Percentiles rank a stretch among this genome's conserved stretches.
These are phyloP conservation scores for Exophiala sp. DNA, from an alignment of 2,329 filamentous ascomycete genomes.

Conservation along the genomic window DNA sequence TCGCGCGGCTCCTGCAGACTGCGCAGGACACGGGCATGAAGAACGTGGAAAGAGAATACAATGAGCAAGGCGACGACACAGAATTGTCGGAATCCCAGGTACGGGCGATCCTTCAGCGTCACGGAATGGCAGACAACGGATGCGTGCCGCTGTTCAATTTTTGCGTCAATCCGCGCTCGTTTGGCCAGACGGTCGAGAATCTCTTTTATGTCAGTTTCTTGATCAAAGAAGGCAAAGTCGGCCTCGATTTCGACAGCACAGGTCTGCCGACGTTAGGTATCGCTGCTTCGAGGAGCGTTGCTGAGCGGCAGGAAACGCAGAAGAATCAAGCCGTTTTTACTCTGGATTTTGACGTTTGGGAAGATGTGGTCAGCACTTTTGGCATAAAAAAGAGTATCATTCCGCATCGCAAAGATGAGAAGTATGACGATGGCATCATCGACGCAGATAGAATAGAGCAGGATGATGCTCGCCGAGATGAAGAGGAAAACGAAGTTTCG, in stretches of 20 bases:
- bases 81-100: conserved; percentile 37
- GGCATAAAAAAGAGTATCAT: conserved; percentile 76
- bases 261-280: conserved; percentile 65
- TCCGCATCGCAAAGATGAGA: conserved; percentile 64
- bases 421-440: conserved; percentile 41
- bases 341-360: conserved; percentile 80
- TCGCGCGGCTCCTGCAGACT: conserved; percentile 55
- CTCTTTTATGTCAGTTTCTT: conserved; percentile 95
- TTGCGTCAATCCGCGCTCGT: conserved; percentile 81
- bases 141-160: conserved; percentile 79
- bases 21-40: conserved; percentile 44
- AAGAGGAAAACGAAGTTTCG: conserved; percentile 15
- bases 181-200: conserved; percentile 93
- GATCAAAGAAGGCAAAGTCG: conserved; percentile 75
- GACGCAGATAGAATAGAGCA: conserved; percentile 23
- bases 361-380: conserved; percentile 67
- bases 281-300: conserved; percentile 42
- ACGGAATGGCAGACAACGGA: conserved; percentile 61
- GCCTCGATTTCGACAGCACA: conserved; percentile 65
- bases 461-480: background rate
- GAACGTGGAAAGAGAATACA: conserved; percentile 30
- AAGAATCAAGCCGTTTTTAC: conserved; percentile 83
- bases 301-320: conserved; percentile 41
- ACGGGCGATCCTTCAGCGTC: conserved; percentile 54
- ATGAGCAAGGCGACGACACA: conserved; percentile 17